phyloP scores from a whole-genome alignment of 495 filamentous ascomycete genomes.

The Parmelia sp. region DNA sequence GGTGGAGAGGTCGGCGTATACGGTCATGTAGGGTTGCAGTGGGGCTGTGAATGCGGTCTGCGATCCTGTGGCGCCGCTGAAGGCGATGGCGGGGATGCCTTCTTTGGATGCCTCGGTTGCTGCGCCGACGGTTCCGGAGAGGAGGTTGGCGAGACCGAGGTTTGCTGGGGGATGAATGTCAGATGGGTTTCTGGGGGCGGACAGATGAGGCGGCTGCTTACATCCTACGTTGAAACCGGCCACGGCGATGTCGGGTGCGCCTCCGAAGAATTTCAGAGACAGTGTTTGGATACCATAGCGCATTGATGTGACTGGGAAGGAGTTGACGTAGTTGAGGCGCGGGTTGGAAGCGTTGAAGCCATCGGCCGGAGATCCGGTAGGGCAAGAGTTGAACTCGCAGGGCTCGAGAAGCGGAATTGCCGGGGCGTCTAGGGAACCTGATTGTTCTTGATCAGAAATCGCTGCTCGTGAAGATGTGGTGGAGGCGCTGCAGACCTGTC shows the following conservation, averaged over 20 bases:
- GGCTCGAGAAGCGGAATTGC: slow-evolving; percentile 38
- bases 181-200: background rate
- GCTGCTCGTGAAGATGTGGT: background rate
- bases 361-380: slow-evolving; percentile 45
- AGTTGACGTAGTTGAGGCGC: slow-evolving; percentile 63
- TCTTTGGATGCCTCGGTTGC: slow-evolving; percentile 51
- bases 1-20: slow-evolving; percentile 56
- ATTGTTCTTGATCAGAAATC: background rate
- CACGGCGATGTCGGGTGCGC: slow-evolving; percentile 52
- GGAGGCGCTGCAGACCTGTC: slow-evolving; percentile 37
- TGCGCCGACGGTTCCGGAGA: slow-evolving; percentile 60
- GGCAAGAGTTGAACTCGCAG: slow-evolving; percentile 56
- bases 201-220: background rate
- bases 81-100: slow-evolving; percentile 58
- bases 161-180: slow-evolving; percentile 30
- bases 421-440: slow-evolving; percentile 48
- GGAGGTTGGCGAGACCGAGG: slow-evolving; percentile 43
- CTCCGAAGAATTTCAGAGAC: slow-evolving; percentile 46
- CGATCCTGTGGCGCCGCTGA: slow-evolving; percentile 48
- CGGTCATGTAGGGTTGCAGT: slow-evolving; percentile 43
- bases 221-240: slow-evolving; percentile 59
- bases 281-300: slow-evolving; percentile 55
- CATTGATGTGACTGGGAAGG: slow-evolving; percentile 59
- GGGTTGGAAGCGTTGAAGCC: slow-evolving; percentile 51
- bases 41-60: slow-evolving; percentile 48